Evolutionary conservation across 345 rosid genomes (phyloP).

Genomic region (Eucalyptus viminalis): DNA sequence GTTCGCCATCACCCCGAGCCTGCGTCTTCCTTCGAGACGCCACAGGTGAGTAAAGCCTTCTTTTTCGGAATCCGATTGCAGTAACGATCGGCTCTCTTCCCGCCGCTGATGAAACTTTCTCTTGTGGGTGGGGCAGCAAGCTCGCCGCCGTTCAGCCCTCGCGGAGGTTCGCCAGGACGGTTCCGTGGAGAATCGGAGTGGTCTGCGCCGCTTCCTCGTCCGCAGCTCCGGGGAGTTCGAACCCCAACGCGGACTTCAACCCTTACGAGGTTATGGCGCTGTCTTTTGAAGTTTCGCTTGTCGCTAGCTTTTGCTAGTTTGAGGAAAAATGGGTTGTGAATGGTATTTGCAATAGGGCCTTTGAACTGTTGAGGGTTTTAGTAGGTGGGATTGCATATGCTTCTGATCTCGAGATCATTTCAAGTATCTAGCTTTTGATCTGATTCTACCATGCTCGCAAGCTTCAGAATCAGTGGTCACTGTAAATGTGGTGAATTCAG

Average conservation of each 20-base stretch:
- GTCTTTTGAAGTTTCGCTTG: neutral
- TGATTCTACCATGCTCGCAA: neutral
- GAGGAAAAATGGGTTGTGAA: neutral
- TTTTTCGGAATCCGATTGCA: rapidly evolving
- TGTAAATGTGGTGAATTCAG: neutral
- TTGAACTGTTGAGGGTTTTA: neutral
- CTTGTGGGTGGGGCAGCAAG: neutral
- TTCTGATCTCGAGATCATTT: neutral
- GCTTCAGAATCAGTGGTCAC: neutral
- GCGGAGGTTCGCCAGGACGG: constrained; percentile 12
- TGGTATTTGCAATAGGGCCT: neutral
- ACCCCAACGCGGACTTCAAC: constrained; percentile 47
- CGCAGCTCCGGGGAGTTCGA: constrained; percentile 66
- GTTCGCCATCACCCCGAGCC: neutral
- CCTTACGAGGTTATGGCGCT: constrained; percentile 66
- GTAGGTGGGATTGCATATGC: neutral
- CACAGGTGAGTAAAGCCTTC: neutral
- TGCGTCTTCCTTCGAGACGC: neutral
- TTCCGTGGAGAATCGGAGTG: constrained; percentile 20
- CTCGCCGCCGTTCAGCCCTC: neutral
- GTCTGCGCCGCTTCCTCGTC: constrained; percentile 36
- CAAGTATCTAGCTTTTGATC: neutral
- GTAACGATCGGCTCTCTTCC: neutral
- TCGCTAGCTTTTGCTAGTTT: rapidly evolving
- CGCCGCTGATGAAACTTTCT: neutral